Conservation (phyloP, 352 stramenopile genomes). For the Phytopythium chamaehyphon region DNA sequence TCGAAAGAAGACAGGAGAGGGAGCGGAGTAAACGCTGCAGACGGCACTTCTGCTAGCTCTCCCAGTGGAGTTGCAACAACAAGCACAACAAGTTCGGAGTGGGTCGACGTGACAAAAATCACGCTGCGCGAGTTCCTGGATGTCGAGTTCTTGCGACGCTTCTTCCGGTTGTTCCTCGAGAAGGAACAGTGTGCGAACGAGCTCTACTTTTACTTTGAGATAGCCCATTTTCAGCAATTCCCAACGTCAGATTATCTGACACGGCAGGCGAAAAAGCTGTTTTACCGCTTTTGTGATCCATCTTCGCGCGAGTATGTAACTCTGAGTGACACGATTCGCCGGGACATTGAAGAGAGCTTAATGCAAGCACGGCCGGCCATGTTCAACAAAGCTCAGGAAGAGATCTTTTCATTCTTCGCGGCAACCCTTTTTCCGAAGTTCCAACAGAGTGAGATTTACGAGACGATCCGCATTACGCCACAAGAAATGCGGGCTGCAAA, state of each 20-base stretch:
- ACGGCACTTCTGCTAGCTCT: too few species aligned
- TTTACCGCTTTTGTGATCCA: conserved; percentile 58
- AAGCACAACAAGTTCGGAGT: conserved; percentile 12
- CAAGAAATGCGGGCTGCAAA: conserved; percentile 23
- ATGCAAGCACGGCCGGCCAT: conserved; percentile 44
- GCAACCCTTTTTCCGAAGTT: conserved; percentile 72
- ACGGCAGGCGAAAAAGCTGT: conserved; percentile 63
- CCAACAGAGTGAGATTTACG: conserved; percentile 64
- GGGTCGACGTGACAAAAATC: conserved; percentile 41
- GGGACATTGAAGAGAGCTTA: conserved; percentile 34
- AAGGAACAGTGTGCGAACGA: conserved; percentile 71
- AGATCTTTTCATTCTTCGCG: conserved; percentile 64
- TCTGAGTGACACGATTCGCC: conserved; percentile 20
- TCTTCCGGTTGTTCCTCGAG: conserved; percentile 66
- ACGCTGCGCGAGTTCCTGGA: conserved; percentile 62
- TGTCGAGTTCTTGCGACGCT: conserved; percentile 44
- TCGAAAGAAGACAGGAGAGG: conserved; percentile 9
- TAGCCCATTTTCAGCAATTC: conserved; percentile 66
- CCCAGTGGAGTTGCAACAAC: too few species aligned
- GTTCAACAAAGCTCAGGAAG: conserved; percentile 67
- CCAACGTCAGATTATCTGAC: conserved; percentile 71
- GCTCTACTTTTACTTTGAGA: conserved; percentile 74
- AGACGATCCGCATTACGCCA: conserved; percentile 42
- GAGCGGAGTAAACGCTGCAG: neutral
- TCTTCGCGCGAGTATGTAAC: conserved; percentile 56